Percentiles rank a stretch among this genome's conserved stretches.
Conservation (phyloP, 208 protist species). For the Herpetomonas muscarum region DNA sequence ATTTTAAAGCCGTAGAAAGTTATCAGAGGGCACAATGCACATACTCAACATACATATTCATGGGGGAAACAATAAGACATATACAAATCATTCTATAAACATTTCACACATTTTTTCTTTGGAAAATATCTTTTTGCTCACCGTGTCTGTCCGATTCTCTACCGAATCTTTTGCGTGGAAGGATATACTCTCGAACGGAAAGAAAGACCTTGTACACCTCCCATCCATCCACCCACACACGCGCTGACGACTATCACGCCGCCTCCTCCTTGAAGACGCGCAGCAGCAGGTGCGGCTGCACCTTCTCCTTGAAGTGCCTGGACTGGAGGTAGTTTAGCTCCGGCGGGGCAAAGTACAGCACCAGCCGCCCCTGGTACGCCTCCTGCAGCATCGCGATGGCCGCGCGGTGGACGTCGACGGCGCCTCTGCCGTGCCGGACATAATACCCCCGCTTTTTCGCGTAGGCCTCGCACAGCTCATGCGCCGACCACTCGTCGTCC, state of each 20-base stretch:
- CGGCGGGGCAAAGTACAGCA: constrained; percentile 85
- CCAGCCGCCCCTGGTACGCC: constrained; percentile 78
- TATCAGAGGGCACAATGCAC: no score
- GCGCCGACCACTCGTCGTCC: constrained; percentile 77
- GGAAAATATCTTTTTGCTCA: background rate
- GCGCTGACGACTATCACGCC: no score
- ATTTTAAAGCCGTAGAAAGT: no score
- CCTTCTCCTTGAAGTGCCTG: constrained; percentile 30
- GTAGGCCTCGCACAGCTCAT: constrained; percentile 91
- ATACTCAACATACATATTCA: no score
- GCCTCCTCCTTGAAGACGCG: constrained; percentile 19
- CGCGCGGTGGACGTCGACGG: constrained; percentile 86
- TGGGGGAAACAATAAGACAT: background rate
- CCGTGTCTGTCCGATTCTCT: no score
- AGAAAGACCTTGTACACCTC: no score
- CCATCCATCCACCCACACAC: no score
- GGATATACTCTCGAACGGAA: constrained; percentile 4
- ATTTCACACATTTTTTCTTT: background rate
- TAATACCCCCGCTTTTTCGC: constrained; percentile 85
- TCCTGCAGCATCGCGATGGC: constrained; percentile 88
- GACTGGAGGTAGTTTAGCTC: constrained; percentile 51
- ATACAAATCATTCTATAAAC: background rate
- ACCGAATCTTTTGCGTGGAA: no score
- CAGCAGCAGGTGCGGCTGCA: constrained; percentile 36
- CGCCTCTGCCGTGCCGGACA: constrained; percentile 81